Evolutionary conservation across 2,329 filamentous ascomycete species (phyloP).

Genomic region (Epichloe scottii): DNA sequence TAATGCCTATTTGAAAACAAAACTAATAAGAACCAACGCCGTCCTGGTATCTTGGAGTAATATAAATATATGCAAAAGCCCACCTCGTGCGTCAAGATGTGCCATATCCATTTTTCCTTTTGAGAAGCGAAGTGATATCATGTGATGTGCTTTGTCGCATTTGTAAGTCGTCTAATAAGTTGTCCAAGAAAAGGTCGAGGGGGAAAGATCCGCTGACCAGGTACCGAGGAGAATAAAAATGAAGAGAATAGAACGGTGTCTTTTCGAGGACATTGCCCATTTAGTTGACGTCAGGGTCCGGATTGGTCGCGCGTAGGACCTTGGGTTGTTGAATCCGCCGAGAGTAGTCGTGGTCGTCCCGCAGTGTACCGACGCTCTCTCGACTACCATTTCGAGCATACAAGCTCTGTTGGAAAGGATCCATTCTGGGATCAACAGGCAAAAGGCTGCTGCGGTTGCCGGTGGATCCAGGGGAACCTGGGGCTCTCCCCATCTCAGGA

Average conservation of each 20-base stretch:
- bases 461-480: constrained; percentile 22
- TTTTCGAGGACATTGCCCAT: background rate
- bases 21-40: constrained; percentile 21
- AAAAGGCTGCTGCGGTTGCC: constrained; percentile 40
- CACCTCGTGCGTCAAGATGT: background rate
- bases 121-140: constrained; percentile 16
- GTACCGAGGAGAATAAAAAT: background rate
- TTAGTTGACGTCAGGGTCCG: constrained; percentile 32
- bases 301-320: constrained; percentile 51
- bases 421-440: constrained; percentile 50
- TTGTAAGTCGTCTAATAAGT: constrained; percentile 13
- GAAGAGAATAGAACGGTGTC: background rate
- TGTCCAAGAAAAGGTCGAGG: constrained; percentile 7
- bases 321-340: constrained; percentile 42
- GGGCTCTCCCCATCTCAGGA: constrained; percentile 27
- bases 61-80: constrained; percentile 6
- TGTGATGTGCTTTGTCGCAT: constrained; percentile 22
- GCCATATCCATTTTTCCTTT: constrained; percentile 3
- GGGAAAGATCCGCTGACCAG: background rate
- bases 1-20: background rate
- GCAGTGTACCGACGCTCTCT: constrained; percentile 50
- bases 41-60: constrained; percentile 25
- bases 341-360: constrained; percentile 55
- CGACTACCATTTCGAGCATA: constrained; percentile 47
- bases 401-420: constrained; percentile 45